A percentile compares a stretch with the other conserved stretches of the same genome.
phyloP scores from a whole-genome alignment of 2,329 filamentous ascomycete species.

The Paraphaeosphaeria minitans region DNA sequence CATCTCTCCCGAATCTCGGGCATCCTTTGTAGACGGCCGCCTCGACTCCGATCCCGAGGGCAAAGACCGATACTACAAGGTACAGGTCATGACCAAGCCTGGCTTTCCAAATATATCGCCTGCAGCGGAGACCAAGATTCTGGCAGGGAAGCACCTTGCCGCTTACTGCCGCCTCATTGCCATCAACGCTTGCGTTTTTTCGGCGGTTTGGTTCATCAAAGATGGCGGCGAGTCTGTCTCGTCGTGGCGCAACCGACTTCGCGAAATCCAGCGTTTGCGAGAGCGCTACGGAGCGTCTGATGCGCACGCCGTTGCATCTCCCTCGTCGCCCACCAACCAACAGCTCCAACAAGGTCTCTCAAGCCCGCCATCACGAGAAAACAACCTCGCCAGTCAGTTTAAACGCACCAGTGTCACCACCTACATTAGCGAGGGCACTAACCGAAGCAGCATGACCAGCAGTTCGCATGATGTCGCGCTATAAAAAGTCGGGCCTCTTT shows the following conservation, averaged over 20 bases:
- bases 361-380: conserved; percentile 35
- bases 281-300: conserved; percentile 56
- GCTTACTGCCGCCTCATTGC: conserved; percentile 86
- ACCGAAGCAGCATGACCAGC: conserved; percentile 44
- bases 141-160: conserved; percentile 81
- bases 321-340: conserved; percentile 28
- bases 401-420: conserved; percentile 45
- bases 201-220: conserved; percentile 81
- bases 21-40: conserved; percentile 69
- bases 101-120: conserved; percentile 93
- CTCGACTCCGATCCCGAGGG: conserved; percentile 50
- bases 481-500: neutral
- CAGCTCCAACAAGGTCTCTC: conserved; percentile 24
- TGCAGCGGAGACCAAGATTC: conserved; percentile 84
- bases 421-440: conserved; percentile 44
- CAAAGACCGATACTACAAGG: conserved; percentile 73
- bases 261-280: conserved; percentile 81
- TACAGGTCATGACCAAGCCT: conserved; percentile 85
- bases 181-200: conserved; percentile 92
- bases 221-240: conserved; percentile 83
- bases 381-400: conserved; percentile 34
- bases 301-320: conserved; percentile 19
- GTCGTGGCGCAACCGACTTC: conserved; percentile 85
- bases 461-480: conserved; percentile 36
- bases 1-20: conserved; percentile 83